phyloP scores from a whole-genome alignment of 805 yeast species.

The Kodamaea laetipori region DNA sequence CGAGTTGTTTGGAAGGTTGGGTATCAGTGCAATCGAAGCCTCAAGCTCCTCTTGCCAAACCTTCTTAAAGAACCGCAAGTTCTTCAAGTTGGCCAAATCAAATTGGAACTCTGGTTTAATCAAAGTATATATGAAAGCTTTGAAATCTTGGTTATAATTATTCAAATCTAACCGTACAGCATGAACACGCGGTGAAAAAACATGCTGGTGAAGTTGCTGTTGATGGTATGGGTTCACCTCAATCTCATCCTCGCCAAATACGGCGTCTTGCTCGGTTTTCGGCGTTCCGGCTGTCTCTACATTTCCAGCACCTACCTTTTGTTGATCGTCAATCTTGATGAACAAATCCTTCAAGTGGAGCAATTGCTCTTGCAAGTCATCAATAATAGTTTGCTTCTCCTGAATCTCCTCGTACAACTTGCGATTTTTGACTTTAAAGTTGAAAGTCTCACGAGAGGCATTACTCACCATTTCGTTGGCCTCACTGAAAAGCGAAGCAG shows the following conservation, averaged over 20 bases:
- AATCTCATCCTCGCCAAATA: background rate
- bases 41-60: constrained; percentile 79
- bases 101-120: constrained; percentile 37
- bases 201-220: constrained; percentile 22
- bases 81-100: constrained; percentile 46
- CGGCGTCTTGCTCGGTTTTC: constrained; percentile 1
- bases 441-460: constrained; percentile 69
- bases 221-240: constrained; percentile 13
- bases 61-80: constrained; percentile 61
- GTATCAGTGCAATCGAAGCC: constrained; percentile 33
- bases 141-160: constrained; percentile 46
- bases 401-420: constrained; percentile 53
- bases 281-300: constrained; percentile 5
- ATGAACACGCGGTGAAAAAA: constrained; percentile 38
- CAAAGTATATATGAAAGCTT: constrained; percentile 37
- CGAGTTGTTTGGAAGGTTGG: constrained; percentile 56
- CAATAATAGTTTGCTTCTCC: constrained; percentile 71
- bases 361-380: constrained; percentile 65
- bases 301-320: constrained; percentile 14
- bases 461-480: constrained; percentile 84
- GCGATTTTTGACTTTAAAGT: constrained; percentile 58
- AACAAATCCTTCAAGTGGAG: constrained; percentile 62
- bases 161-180: constrained; percentile 48
- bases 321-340: constrained; percentile 53
- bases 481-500: constrained; percentile 76